These are phyloP conservation scores for Durusdinium trenchii DNA, from an alignment of 73 alveolate genomes.

Conservation along the genomic window DNA sequence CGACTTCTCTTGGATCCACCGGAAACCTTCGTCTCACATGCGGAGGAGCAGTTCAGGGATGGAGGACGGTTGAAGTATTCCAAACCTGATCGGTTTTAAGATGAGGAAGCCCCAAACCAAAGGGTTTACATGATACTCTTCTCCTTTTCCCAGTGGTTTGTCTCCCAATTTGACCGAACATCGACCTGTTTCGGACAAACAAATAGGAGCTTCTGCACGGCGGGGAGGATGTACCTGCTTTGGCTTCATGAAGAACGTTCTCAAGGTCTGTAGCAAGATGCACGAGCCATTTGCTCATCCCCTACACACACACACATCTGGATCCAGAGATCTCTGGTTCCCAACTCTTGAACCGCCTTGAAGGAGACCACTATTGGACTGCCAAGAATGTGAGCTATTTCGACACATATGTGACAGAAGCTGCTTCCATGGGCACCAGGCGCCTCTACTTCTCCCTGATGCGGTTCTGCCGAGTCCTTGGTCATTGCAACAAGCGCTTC, in stretches of 20 bases:
- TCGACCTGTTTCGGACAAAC: neutral
- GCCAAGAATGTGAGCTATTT: neutral
- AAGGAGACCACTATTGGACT: no score
- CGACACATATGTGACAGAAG: neutral
- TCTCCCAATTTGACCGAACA: neutral
- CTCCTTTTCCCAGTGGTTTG: neutral
- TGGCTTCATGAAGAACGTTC: neutral
- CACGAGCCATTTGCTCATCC: no score
- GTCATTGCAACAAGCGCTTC: neutral
- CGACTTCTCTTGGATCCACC: neutral
- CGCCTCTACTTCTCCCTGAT: neutral
- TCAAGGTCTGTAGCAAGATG: neutral
- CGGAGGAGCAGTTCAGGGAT: neutral
- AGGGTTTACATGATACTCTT: no score
- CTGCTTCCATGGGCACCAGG: neutral
- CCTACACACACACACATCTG: no score
- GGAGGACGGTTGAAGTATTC: neutral
- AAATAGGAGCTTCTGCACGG: neutral
- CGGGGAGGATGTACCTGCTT: neutral
- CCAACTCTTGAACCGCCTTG: no score
- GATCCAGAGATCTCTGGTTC: no score
- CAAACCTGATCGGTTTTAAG: no score
- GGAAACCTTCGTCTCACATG: neutral
- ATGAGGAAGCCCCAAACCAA: neutral
- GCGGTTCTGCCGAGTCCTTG: neutral